These are phyloP conservation scores for Fusarium sp. DNA, from an alignment of 2,329 filamentous ascomycete genomes.

Conservation along the genomic window DNA sequence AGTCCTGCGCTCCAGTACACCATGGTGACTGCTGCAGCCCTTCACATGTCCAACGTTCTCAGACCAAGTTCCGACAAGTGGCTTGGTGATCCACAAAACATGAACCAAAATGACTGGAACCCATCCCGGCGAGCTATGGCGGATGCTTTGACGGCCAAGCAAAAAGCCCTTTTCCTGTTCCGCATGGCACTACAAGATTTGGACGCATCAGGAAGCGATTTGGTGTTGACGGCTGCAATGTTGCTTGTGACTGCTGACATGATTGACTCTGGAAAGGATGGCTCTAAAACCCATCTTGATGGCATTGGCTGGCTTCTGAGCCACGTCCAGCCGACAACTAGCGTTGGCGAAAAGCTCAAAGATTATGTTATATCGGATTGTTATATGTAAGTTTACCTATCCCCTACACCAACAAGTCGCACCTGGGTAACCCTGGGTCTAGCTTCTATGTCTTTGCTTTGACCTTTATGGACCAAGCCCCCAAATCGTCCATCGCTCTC, in stretches of 20 bases:
- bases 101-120: background rate
- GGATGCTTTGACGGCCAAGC: constrained; percentile 17
- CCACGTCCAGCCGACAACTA: background rate
- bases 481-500: background rate
- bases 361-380: constrained; percentile 25
- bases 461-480: constrained; percentile 13
- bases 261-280: constrained; percentile 22
- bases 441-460: constrained; percentile 23
- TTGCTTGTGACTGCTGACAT: constrained; percentile 11
- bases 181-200: constrained; percentile 7
- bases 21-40: constrained; percentile 10
- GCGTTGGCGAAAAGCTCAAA: constrained; percentile 7
- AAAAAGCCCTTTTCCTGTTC: background rate
- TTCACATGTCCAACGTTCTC: constrained; percentile 21
- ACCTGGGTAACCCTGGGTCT: fast-evolving
- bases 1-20: constrained; percentile 9
- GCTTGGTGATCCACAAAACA: background rate
- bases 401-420: fast-evolving
- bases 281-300: constrained; percentile 19
- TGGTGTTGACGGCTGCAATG: constrained; percentile 8
- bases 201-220: background rate
- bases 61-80: background rate
- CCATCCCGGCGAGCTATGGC: background rate
- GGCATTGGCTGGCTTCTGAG: constrained; percentile 7
- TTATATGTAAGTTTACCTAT: background rate